phyloP scores from a whole-genome alignment of 208 protist species.

The Chromosphaera perkinsii region DNA sequence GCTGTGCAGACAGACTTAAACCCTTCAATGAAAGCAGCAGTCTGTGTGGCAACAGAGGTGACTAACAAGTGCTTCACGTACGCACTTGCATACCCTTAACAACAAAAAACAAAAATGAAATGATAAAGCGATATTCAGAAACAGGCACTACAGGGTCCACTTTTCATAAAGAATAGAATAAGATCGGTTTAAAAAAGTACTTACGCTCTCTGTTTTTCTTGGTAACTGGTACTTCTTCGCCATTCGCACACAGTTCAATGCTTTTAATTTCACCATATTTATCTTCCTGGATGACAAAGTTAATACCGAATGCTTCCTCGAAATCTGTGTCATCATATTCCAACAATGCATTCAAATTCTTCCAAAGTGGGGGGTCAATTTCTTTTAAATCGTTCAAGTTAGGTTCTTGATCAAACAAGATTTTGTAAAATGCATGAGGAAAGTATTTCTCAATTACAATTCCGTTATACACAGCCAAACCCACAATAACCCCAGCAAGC shows the following conservation, averaged over 20 bases:
- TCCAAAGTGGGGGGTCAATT: background rate
- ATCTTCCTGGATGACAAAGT: slow-evolving; percentile 42
- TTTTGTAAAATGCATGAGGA: slow-evolving; percentile 74
- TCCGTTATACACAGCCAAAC: slow-evolving; percentile 83
- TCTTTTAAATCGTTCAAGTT: background rate
- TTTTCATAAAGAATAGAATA: too few relatives aligned
- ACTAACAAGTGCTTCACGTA: slow-evolving; percentile 50
- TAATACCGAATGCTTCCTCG: slow-evolving; percentile 52
- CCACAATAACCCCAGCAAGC: slow-evolving; percentile 60
- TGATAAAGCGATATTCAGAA: slow-evolving; percentile 57
- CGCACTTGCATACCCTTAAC: slow-evolving; percentile 39
- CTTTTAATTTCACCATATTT: background rate
- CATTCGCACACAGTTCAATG: slow-evolving; percentile 39
- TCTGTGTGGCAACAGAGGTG: slow-evolving; percentile 40
- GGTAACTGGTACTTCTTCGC: slow-evolving; percentile 62
- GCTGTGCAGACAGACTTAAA: too few relatives aligned
- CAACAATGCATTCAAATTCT: slow-evolving; percentile 42
- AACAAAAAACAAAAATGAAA: slow-evolving; percentile 51
- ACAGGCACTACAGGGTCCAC: slow-evolving; percentile 50
- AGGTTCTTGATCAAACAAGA: slow-evolving; percentile 51
- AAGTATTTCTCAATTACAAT: slow-evolving; percentile 82
- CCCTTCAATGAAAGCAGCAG: slow-evolving; percentile 48
- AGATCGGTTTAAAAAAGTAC: slow-evolving; percentile 59
- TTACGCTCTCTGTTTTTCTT: slow-evolving; percentile 66
- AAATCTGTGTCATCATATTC: slow-evolving; percentile 55